A percentile compares a stretch with the other conserved stretches of the same genome.
Conservation (phyloP, 2,329 filamentous ascomycete species). For the Epichloe uncinata region DNA sequence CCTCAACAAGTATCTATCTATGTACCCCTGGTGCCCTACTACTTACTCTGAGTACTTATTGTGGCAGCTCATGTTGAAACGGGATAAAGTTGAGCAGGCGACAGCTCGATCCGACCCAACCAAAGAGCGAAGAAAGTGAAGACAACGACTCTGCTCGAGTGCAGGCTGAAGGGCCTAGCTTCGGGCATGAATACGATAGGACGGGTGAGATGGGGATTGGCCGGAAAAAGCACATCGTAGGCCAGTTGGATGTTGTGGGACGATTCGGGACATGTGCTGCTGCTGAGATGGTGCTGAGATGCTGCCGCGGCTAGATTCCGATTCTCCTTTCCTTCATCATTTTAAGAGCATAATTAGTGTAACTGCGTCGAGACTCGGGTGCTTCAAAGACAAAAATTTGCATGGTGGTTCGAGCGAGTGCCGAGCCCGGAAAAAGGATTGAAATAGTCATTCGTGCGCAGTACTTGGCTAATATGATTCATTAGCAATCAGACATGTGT, state of each 20-base stretch:
- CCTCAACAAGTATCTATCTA: too few relatives aligned
- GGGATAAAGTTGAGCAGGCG: not conserved
- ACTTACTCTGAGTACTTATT: too few relatives aligned
- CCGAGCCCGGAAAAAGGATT: too few relatives aligned
- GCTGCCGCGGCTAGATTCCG: not conserved
- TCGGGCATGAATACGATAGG: too few relatives aligned
- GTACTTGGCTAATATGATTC: too few relatives aligned
- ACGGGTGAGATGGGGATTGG: not conserved
- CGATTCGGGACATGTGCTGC: not conserved
- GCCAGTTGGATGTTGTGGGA: slow-evolving; percentile 1
- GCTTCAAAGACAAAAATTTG: not conserved
- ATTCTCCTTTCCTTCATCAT: not conserved
- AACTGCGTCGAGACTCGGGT: too few relatives aligned
- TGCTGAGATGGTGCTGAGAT: not conserved
- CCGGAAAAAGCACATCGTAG: not conserved
- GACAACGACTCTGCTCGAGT: too few relatives aligned
- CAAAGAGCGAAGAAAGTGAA: not conserved
- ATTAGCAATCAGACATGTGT: not conserved
- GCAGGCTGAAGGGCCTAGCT: too few relatives aligned
- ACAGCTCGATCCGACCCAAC: not conserved
- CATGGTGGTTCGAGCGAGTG: not conserved
- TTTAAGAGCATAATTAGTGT: too few relatives aligned
- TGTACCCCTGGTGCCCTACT: too few relatives aligned
- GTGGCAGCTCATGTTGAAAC: not conserved
- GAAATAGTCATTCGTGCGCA: too few relatives aligned